phyloP scores from a whole-genome alignment of 176 grass and related monocot genomes.

The Rhynchospora breviuscula region DNA sequence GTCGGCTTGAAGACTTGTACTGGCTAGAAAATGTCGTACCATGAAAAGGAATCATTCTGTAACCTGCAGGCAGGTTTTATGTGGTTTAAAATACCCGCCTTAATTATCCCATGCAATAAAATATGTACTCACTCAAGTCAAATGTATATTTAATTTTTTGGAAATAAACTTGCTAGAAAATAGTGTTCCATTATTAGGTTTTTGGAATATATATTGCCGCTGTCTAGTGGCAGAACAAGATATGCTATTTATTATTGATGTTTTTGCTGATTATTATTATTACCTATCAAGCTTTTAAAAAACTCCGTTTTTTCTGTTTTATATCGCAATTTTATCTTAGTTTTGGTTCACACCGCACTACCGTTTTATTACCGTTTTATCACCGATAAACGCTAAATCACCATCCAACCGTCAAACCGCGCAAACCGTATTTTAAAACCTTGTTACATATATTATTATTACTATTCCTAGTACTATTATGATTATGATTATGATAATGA shows the following conservation, averaged over 20 bases:
- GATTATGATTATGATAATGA: no score
- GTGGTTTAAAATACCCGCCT: background rate
- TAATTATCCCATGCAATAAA: background rate
- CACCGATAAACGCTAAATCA: no score
- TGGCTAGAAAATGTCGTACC: background rate
- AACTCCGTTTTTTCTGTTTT: no score
- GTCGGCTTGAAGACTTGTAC: background rate
- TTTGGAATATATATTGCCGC: background rate
- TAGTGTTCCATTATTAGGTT: background rate
- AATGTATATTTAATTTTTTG: background rate
- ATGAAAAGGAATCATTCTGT: background rate
- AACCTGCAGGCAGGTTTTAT: background rate
- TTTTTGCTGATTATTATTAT: no score
- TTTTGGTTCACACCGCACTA: no score
- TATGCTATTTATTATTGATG: background rate
- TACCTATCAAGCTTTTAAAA: no score
- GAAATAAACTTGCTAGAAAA: background rate
- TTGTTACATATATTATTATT: no score
- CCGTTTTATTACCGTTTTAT: no score
- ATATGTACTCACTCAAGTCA: background rate
- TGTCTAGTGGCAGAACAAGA: background rate
- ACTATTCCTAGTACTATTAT: no score
- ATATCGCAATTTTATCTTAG: no score
- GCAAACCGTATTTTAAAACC: no score
- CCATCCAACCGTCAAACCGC: no score